These are phyloP conservation scores for Coemansia sp. DNA, from an alignment of 192 early-diverging fungal genomes.

Conservation along the genomic window DNA sequence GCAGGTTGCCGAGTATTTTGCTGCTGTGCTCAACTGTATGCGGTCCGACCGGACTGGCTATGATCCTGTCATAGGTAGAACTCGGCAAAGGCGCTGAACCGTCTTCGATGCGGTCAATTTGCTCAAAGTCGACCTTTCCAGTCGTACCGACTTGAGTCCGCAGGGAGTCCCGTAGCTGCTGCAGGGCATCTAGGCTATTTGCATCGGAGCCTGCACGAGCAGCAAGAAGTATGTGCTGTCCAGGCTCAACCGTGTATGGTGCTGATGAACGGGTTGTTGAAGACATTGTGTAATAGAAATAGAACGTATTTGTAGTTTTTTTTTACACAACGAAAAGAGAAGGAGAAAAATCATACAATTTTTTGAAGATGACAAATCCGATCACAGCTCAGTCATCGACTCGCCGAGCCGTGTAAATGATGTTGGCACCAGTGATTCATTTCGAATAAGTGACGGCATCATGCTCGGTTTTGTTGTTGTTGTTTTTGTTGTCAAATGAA, in stretches of 20 bases:
- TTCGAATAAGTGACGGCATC: not conserved
- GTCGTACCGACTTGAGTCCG: conserved; percentile 53
- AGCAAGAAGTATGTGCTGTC: conserved; percentile 37
- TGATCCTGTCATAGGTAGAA: conserved; percentile 60
- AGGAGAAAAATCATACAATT: not conserved
- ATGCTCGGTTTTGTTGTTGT: not conserved
- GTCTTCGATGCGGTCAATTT: conserved; percentile 71
- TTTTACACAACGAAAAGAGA: not conserved
- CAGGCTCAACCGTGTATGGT: conserved; percentile 17
- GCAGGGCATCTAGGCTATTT: conserved; percentile 28
- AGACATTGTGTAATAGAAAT: not conserved
- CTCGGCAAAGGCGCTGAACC: conserved; percentile 55
- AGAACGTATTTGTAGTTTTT: not conserved
- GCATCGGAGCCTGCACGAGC: conserved; percentile 32
- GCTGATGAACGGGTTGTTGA: not conserved
- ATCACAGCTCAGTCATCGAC: not conserved
- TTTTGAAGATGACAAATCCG: not conserved
- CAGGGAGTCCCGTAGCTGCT: conserved; percentile 52
- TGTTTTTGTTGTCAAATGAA: not conserved
- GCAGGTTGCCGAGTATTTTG: conserved; percentile 59
- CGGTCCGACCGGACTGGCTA: conserved; percentile 57
- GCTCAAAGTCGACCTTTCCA: conserved; percentile 79
- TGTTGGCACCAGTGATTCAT: not conserved
- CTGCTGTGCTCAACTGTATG: conserved; percentile 63
- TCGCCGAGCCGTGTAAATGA: not conserved